phyloP scores from a whole-genome alignment of 2,329 filamentous ascomycete species.

The Aspergillus aculeatinus region DNA sequence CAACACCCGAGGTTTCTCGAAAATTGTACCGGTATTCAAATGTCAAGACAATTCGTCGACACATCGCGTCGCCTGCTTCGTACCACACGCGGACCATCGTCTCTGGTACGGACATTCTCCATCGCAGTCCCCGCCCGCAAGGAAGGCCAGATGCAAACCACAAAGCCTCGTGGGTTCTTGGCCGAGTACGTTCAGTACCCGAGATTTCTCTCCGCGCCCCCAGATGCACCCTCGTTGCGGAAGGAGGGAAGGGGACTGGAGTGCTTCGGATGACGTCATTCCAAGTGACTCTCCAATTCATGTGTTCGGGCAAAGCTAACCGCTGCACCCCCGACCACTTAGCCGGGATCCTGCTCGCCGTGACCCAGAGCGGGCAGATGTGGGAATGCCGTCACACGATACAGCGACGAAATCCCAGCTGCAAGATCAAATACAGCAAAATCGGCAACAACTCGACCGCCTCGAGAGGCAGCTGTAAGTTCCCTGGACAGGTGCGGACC shows the following conservation, averaged over 20 bases:
- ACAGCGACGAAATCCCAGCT: neutral
- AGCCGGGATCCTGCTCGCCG: neutral
- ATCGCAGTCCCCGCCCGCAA: slow-evolving; percentile 18
- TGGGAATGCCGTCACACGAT: neutral
- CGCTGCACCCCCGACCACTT: no score
- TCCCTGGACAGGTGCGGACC: neutral
- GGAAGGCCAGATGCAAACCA: slow-evolving; percentile 23
- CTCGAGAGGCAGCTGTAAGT: slow-evolving; percentile 30
- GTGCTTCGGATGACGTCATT: slow-evolving; percentile 22
- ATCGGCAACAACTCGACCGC: slow-evolving; percentile 20
- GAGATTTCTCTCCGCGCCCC: no score
- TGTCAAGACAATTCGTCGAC: no score
- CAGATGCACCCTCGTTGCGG: neutral
- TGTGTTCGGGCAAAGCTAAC: no score
- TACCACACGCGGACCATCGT: slow-evolving; percentile 1
- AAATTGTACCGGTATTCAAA: neutral
- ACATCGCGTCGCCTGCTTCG: slow-evolving; percentile 12
- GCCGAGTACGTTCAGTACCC: slow-evolving; percentile 23
- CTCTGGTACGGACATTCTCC: slow-evolving; percentile 19
- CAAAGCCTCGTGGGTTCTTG: slow-evolving; percentile 27
- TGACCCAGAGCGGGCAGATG: no score
- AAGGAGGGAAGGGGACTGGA: slow-evolving; percentile 3
- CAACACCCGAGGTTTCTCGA: no score
- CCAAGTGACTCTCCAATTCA: no score
- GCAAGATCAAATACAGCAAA: neutral